Evolutionary conservation across 2,329 filamentous ascomycete species (phyloP), one percentile per base, ranked within the genome.

Genomic region (Ampelomyces quisqualis): DNA sequence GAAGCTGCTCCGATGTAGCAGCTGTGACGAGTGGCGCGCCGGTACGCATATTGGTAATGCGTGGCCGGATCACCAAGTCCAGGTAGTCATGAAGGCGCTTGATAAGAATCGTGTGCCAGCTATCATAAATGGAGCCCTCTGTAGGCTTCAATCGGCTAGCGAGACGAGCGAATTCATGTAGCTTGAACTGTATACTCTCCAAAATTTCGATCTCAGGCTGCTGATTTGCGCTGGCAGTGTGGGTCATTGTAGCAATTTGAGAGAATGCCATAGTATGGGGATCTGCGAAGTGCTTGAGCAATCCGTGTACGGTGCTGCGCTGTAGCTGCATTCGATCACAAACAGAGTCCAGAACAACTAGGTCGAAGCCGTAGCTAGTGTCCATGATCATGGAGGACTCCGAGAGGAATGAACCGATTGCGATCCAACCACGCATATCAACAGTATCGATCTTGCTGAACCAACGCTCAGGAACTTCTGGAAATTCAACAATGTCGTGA

Each of bases 341-440:
- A 18, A 57, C 52, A 2, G 41, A 45, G 19, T 60, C 48, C 10
- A 58, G 28, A 3, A 51, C 49, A 7, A 53, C 40, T 3, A 58
- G 30, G 9, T 57, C 43, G 5, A 49, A 34, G 2, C 47, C 55
- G 30, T 46, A 38, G 2, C 19, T 32, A 7, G 29, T 29, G 20
- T 26, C 41, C 4, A 34, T 8, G 7, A 24, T 5, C 5, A 28
- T 31, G 22, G 22, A 21, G 10, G 24, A n/a, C 2, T 38, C 18
- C 7, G 19, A 13, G 3, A 60, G 19, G 18, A 48, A 55, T 0
- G 21, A 8, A 6, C 56, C 53, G 6, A 61, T 17, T 5, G 48
- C 47, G 14, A 62, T 40, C 57, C 58, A 62, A 5, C 49, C 55
- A 22, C 46, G 51, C 47, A 58, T 52, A 10, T 58, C 45, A 47